A percentile compares a stretch with the other conserved stretches of the same genome.
Conservation (phyloP, 139 green algal genomes). For the Picochlorum costavermella region DNA sequence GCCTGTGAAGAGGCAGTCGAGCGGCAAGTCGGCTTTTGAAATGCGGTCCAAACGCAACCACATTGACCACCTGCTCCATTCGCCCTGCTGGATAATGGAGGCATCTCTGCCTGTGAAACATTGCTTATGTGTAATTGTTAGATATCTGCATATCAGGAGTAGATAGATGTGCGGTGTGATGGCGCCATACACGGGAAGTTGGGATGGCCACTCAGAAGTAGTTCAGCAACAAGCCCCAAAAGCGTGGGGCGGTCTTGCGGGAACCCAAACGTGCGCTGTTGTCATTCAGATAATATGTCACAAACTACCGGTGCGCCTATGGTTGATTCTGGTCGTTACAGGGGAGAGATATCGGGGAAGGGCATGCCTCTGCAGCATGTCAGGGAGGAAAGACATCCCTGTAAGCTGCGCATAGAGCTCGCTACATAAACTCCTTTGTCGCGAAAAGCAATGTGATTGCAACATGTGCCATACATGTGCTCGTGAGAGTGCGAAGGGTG, state of each 20-base stretch:
- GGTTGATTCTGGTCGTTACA: not conserved
- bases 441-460: conserved; percentile 1
- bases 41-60: conserved; percentile 1
- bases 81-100: conserved; percentile 1
- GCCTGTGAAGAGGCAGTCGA: not conserved
- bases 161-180: conserved; percentile 2
- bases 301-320: not conserved
- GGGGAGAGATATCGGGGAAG: not conserved
- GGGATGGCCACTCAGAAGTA: conserved; percentile 1
- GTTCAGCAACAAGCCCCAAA: not conserved
- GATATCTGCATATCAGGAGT: conserved; percentile 1
- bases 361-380: too few relatives aligned
- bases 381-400: too few relatives aligned
- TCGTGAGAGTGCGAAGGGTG: not conserved
- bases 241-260: not conserved
- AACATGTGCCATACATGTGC: conserved; percentile 1
- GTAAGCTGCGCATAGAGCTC: not conserved
- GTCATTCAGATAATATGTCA: conserved; percentile 3
- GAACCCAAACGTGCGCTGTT: conserved; percentile 1
- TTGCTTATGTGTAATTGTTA: conserved; percentile 1
- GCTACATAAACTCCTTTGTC: not conserved
- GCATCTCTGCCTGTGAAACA: conserved; percentile 3
- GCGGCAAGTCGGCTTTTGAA: conserved; percentile 2
- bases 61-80: conserved; percentile 1
- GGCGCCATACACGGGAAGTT: not conserved